Percentiles rank a stretch among this genome's conserved stretches.
These are phyloP conservation scores for Amanita molliuscula DNA, from an alignment of 768 basidiomycete genomes.

Conservation along the genomic window DNA sequence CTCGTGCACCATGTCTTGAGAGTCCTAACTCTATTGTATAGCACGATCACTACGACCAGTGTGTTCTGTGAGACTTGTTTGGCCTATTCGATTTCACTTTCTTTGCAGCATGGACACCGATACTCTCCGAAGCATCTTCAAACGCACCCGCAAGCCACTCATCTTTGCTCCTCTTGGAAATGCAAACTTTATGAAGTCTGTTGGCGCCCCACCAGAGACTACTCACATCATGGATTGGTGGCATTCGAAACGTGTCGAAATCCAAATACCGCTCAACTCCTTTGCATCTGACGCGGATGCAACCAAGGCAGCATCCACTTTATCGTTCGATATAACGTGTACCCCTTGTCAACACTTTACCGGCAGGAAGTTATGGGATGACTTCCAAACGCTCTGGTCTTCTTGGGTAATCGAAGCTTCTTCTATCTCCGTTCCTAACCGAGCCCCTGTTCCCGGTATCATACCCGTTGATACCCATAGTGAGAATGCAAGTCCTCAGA, in stretches of 20 bases:
- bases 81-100: not conserved
- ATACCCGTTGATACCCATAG: not conserved
- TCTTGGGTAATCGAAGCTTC: slow-evolving; percentile 45
- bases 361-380: slow-evolving; percentile 36
- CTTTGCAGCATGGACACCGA: slow-evolving; percentile 29
- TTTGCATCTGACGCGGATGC: not conserved
- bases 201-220: slow-evolving; percentile 27
- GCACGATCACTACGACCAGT: slow-evolving; percentile 50
- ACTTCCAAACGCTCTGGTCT: slow-evolving; percentile 52
- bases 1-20: not conserved
- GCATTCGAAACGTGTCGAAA: slow-evolving; percentile 32
- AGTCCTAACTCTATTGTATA: slow-evolving; percentile 8
- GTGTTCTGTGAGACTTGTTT: slow-evolving; percentile 6
- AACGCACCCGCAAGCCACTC: slow-evolving; percentile 27
- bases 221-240: slow-evolving; percentile 59
- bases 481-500: slow-evolving; percentile 25
- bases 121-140: slow-evolving; percentile 28
- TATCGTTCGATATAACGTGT: slow-evolving; percentile 39
- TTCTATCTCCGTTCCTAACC: not conserved
- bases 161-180: slow-evolving; percentile 55
- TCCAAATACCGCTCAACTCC: slow-evolving; percentile 13
- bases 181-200: slow-evolving; percentile 23
- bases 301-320: not conserved
- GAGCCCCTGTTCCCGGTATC: not conserved
- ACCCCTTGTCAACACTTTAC: slow-evolving; percentile 61